These are phyloP conservation scores for Suillus clintonianus DNA, from an alignment of 768 basidiomycete genomes.

Conservation along the genomic window DNA sequence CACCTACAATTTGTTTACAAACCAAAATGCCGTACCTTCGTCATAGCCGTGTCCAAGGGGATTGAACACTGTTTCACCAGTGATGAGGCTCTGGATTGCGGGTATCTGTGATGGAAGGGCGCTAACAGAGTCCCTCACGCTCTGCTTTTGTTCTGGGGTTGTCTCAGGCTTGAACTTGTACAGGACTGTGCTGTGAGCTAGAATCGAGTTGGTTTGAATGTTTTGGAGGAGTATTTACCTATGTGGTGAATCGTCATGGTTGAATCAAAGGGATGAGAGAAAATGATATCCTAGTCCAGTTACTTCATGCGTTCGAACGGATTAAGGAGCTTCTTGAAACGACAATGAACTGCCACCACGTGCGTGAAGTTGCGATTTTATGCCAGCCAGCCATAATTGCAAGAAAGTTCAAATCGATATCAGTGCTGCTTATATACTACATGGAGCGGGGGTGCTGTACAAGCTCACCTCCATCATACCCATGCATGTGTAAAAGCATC, in stretches of 20 bases:
- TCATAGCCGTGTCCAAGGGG: slow-evolving; percentile 23
- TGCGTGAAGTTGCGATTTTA: not conserved
- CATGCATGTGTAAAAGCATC: not conserved
- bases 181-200: slow-evolving; percentile 13
- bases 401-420: not conserved
- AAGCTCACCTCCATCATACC: slow-evolving; percentile 2
- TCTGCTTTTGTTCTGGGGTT: slow-evolving; percentile 7
- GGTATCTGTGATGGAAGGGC: slow-evolving; percentile 20
- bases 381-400: not conserved
- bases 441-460: not conserved
- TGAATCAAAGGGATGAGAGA: not conserved
- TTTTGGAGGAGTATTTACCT: slow-evolving; percentile 8
- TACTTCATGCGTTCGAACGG: not conserved
- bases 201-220: not conserved
- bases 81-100: slow-evolving; percentile 12
- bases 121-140: slow-evolving; percentile 4
- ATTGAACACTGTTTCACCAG: slow-evolving; percentile 18
- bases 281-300: not conserved
- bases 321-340: not conserved
- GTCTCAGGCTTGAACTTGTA: slow-evolving; percentile 22
- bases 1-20: not conserved
- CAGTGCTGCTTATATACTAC: not conserved
- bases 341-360: not conserved
- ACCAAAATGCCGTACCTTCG: slow-evolving; percentile 15
- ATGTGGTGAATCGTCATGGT: slow-evolving; percentile 15